phyloP scores from a whole-genome alignment of 2,329 filamentous ascomycete species.

The Exophiala spinifera region DNA sequence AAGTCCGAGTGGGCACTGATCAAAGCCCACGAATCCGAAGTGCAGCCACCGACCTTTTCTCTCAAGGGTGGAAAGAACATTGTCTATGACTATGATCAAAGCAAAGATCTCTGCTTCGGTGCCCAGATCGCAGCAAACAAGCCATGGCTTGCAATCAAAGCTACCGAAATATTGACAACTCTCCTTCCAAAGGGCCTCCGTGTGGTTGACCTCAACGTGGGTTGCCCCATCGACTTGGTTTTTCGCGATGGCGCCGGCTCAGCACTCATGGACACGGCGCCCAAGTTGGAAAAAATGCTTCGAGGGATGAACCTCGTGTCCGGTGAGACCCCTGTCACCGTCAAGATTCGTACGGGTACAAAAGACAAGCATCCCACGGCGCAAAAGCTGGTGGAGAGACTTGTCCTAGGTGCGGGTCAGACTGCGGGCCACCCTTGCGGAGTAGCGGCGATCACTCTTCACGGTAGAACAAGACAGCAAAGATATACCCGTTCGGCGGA shows the following conservation, averaged over 20 bases:
- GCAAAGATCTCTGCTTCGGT: constrained; percentile 81
- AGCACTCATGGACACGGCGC: constrained; percentile 80
- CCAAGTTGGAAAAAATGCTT: constrained; percentile 90
- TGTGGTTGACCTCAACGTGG: constrained; percentile 92
- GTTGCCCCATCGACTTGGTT: constrained; percentile 93
- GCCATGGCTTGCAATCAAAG: constrained; percentile 84
- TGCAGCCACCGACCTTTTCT: constrained; percentile 65
- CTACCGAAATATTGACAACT: constrained; percentile 73
- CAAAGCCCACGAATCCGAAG: constrained; percentile 85
- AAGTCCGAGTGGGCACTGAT: constrained; percentile 93
- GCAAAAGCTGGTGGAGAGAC: constrained; percentile 73
- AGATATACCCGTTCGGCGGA: constrained; percentile 90
- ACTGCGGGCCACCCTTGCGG: constrained; percentile 67
- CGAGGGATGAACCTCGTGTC: constrained; percentile 95
- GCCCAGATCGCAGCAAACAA: constrained; percentile 91
- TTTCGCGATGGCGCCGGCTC: constrained; percentile 86
- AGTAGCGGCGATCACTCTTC: constrained; percentile 90
- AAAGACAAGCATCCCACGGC: constrained; percentile 76
- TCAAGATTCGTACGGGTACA: constrained; percentile 91
- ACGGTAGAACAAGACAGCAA: constrained; percentile 90
- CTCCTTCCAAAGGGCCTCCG: constrained; percentile 74
- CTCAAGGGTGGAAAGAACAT: constrained; percentile 48
- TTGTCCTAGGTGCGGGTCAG: constrained; percentile 63
- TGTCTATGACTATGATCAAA: constrained; percentile 75
- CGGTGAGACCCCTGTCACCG: constrained; percentile 83